Evolutionary conservation across 2,329 filamentous ascomycete genomes (phyloP).

Genomic region (Diaporthe ampelina): DNA sequence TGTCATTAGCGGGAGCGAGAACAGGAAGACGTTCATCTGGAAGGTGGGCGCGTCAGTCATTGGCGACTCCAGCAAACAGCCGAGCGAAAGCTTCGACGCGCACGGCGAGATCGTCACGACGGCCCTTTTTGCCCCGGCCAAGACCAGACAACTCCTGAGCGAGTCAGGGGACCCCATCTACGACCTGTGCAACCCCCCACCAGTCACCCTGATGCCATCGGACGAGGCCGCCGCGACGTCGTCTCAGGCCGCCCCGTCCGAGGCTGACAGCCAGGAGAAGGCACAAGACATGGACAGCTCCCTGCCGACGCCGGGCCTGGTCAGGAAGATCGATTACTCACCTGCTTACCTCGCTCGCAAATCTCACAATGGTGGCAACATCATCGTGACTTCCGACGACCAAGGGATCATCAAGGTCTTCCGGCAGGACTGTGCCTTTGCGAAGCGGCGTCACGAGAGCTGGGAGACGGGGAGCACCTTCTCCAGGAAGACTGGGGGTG

Average conservation of each 20-base stretch:
- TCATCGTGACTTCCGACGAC: conserved; percentile 92
- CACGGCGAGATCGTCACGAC: conserved; percentile 90
- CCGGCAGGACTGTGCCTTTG: conserved; percentile 90
- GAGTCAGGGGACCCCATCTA: conserved; percentile 93
- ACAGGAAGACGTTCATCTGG: conserved; percentile 93
- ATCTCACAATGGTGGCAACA: conserved; percentile 84
- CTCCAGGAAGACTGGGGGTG: conserved; percentile 73
- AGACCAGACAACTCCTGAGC: conserved; percentile 82
- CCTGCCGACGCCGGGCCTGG: conserved; percentile 44
- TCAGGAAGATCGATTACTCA: conserved; percentile 73
- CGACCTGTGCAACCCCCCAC: conserved; percentile 95
- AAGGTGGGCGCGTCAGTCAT: conserved; percentile 59
- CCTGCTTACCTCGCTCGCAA: conserved; percentile 84
- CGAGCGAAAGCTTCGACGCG: conserved; percentile 91
- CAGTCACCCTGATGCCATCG: conserved; percentile 83
- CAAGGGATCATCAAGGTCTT: conserved; percentile 94
- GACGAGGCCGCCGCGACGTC: conserved; percentile 67
- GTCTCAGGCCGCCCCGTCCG: conserved; percentile 49
- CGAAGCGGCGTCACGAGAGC: conserved; percentile 80
- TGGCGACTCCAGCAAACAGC: conserved; percentile 75
- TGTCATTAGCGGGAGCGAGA: conserved; percentile 93
- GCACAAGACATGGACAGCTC: conserved; percentile 34
- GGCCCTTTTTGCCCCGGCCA: conserved; percentile 86
- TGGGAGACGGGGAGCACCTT: conserved; percentile 86
- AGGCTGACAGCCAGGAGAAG: conserved; percentile 33